Conservation (phyloP, 345 rosid species). For the Camelina sativa region DNA sequence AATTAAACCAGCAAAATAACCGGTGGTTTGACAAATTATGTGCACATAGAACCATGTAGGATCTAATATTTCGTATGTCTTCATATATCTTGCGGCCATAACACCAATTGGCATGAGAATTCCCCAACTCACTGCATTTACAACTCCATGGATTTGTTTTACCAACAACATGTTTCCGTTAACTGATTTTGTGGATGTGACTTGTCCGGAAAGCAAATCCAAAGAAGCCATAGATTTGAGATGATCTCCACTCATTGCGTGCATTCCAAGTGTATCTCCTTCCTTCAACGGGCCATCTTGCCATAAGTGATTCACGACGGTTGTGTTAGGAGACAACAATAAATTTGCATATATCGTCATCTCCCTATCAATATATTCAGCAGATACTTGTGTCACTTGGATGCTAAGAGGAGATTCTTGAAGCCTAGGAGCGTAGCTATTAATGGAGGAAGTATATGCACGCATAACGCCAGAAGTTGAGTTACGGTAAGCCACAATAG, state of each 20-base stretch:
- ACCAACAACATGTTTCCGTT: conserved; percentile 41
- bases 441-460: conserved; percentile 51
- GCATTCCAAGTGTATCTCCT: conserved; percentile 29
- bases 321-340: conserved; percentile 36
- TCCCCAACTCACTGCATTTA: conserved; percentile 86
- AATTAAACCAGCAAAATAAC: conserved; percentile 57
- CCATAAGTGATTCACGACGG: conserved; percentile 62
- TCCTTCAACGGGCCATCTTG: conserved; percentile 45
- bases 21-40: conserved; percentile 59
- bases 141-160: conserved; percentile 68
- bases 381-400: conserved; percentile 45
- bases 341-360: conserved; percentile 65
- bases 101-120: conserved; percentile 71
- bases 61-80: conserved; percentile 65
- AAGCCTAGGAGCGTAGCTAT: conserved; percentile 32
- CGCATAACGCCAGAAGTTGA: conserved; percentile 43
- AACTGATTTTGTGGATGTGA: conserved; percentile 14
- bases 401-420: conserved; percentile 50
- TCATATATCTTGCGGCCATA: conserved; percentile 69
- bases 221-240: conserved; percentile 27
- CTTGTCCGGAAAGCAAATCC: conserved; percentile 43
- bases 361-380: conserved; percentile 36
- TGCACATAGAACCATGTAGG: conserved; percentile 87
- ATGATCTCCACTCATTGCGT: conserved; percentile 26
- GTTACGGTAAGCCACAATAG: conserved; percentile 57